phyloP scores from a whole-genome alignment of 2,329 filamentous ascomycete genomes.

The Epichloe baconii region DNA sequence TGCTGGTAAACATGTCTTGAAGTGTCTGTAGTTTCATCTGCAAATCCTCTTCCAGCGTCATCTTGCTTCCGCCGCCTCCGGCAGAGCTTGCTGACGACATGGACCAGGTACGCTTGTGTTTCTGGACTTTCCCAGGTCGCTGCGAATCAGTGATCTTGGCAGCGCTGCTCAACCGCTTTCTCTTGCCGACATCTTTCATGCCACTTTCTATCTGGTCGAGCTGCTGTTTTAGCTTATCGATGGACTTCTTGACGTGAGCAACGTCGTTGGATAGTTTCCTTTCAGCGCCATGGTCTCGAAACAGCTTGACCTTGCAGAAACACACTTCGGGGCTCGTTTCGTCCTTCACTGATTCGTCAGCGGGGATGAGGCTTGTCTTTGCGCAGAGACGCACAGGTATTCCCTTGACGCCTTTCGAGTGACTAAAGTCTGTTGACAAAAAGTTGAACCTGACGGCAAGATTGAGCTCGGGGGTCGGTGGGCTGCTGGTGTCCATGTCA shows the following conservation, averaged over 20 bases:
- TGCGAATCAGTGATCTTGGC: slow-evolving; percentile 35
- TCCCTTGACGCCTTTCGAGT: slow-evolving; percentile 96
- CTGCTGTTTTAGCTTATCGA: slow-evolving; percentile 91
- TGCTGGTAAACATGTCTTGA: slow-evolving; percentile 83
- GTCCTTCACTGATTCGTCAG: slow-evolving; percentile 34
- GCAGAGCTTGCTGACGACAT: slow-evolving; percentile 68
- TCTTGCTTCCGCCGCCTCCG: slow-evolving; percentile 28
- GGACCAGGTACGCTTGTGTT: slow-evolving; percentile 92
- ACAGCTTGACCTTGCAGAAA: slow-evolving; percentile 94
- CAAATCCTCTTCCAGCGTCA: slow-evolving; percentile 59
- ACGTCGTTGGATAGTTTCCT: slow-evolving; percentile 91
- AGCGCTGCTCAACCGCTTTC: slow-evolving; percentile 41
- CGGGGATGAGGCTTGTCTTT: slow-evolving; percentile 62
- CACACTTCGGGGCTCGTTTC: slow-evolving; percentile 56
- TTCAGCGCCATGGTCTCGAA: slow-evolving; percentile 90
- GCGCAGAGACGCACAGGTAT: slow-evolving; percentile 88
- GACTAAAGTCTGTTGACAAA: slow-evolving; percentile 94
- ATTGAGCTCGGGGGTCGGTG: slow-evolving; percentile 60
- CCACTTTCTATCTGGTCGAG: slow-evolving; percentile 65
- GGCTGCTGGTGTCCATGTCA: slow-evolving; percentile 68
- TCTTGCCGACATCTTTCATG: slow-evolving; percentile 53
- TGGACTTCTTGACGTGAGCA: slow-evolving; percentile 88
- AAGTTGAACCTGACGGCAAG: slow-evolving; percentile 96
- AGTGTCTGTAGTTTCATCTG: slow-evolving; percentile 65
- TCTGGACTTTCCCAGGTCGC: slow-evolving; percentile 68